A percentile compares a stretch with the other conserved stretches of the same genome.
Evolutionary conservation across 192 early-diverging fungal genomes (phyloP).

Genomic region (Coemansia sp.): DNA sequence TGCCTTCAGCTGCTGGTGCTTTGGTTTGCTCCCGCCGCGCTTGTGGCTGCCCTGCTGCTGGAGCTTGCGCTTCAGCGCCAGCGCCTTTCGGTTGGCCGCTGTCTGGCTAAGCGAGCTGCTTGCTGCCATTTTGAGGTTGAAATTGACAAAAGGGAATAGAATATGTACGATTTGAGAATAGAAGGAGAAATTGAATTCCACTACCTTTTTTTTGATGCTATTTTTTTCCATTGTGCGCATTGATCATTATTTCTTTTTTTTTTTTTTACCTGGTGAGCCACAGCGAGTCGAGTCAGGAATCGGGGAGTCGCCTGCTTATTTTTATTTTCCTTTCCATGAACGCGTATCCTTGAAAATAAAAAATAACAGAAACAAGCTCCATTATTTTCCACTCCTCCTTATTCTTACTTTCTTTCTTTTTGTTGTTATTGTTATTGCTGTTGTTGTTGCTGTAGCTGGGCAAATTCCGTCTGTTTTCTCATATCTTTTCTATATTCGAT

Average conservation of each 20-base stretch:
- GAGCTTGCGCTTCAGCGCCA: conserved; percentile 32
- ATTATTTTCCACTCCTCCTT: background rate
- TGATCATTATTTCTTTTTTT: background rate
- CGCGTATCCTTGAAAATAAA: background rate
- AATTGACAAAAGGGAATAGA: conserved; percentile 7
- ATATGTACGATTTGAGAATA: background rate
- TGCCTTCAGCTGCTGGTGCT: background rate
- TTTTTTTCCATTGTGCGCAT: too few relatives aligned
- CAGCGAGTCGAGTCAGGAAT: background rate
- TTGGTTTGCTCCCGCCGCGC: background rate
- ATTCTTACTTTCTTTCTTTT: background rate
- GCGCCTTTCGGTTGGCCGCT: background rate
- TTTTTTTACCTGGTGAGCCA: background rate
- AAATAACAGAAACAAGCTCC: background rate
- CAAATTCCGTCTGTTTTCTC: background rate
- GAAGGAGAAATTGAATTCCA: background rate
- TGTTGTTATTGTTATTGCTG: conserved; percentile 4
- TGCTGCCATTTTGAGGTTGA: background rate
- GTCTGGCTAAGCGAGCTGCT: background rate
- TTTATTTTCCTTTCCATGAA: background rate
- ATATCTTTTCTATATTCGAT: background rate
- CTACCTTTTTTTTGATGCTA: too few relatives aligned
- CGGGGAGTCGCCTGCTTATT: too few relatives aligned
- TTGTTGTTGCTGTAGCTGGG: background rate
- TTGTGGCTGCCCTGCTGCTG: background rate